Base-by-base conservation (phyloP, 2,329 filamentous ascomycete species). In the Xylaria sp. region DNA sequence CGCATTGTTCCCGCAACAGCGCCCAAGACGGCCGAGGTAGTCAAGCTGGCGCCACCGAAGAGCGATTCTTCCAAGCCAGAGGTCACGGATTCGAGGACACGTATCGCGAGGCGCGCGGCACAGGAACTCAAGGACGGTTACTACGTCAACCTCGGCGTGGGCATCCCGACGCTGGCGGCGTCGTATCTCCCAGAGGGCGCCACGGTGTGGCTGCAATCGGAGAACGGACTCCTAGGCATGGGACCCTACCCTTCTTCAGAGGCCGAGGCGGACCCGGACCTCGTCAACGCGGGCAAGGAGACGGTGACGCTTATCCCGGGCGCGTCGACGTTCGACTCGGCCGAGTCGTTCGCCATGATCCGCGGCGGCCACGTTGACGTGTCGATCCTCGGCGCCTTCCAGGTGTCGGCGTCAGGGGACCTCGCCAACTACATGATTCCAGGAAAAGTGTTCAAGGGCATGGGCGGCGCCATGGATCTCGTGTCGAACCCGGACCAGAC, bases 391-490 rank as follows among this genome's bases (percentile, higher is more conserved):
- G 93, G 93, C 3, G 91, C 93, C 1, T 88, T 95, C 73, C 92
- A 97, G 82, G 93, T 96, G 25, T 91, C 89, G 72, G 92, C 92
- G 0, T 85, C 87, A 2, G 93, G 93, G 32, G 93, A 97, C 78
- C 82, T 97, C 63, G 93, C 93, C 55, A 96, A 96, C 81, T 97
- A 93, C 85, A 96, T 96, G 91, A 92, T 97, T 71, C 93, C 93
- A 0, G 93, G 93, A 28, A 96, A 95, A 81, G 89, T 93, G 12
- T 90, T 94, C 81, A 96, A 96, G 85, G 93, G 93, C 20, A 96
- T 97, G 90, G 93, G 93, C 70, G 90, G 90, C 34, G 90, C 90
- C 20, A 92, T 92, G 90, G 90, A 92, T 77, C 82, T 92, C 8
- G 89, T 92, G 12, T 90, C 88, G 46, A 92, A 92, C 80, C 90